Percentiles rank a stretch among this genome's conserved stretches.
These are phyloP conservation scores for Fusarium tricinctum DNA, from an alignment of 2,329 filamentous ascomycete genomes.

Conservation along the genomic window DNA sequence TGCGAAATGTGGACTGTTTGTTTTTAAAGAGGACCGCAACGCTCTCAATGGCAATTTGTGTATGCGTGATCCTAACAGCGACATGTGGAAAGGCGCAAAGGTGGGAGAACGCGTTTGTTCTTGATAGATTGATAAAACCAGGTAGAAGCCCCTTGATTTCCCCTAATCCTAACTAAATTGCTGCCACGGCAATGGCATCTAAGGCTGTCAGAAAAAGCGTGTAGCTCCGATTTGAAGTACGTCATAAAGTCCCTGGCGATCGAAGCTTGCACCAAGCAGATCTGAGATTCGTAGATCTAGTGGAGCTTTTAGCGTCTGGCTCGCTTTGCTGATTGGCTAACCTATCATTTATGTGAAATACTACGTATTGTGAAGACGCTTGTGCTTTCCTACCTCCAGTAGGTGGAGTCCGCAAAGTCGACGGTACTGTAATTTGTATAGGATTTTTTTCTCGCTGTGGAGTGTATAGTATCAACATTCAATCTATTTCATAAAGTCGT, in stretches of 20 bases:
- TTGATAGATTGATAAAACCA: not conserved
- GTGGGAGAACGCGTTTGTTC: not conserved
- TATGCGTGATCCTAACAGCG: constrained; percentile 3
- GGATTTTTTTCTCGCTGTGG: no score
- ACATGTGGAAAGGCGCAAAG: constrained; percentile 19
- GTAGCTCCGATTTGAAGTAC: constrained; percentile 51
- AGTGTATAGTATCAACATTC: no score
- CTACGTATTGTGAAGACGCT: not conserved
- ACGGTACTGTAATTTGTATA: no score
- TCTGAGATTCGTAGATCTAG: constrained; percentile 39
- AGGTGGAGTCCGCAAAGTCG: not conserved
- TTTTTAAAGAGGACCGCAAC: not conserved
- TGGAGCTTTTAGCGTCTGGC: constrained; percentile 7
- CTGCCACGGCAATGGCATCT: constrained; percentile 42
- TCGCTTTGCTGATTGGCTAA: constrained; percentile 17
- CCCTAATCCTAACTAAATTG: not conserved
- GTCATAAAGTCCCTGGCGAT: constrained; percentile 53
- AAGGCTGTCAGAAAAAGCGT: constrained; percentile 36
- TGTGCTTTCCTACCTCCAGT: constrained; percentile 1
- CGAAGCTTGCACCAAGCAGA: constrained; percentile 43
- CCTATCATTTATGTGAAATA: not conserved
- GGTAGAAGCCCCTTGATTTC: not conserved
- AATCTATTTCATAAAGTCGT: no score
- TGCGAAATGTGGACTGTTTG: not conserved
- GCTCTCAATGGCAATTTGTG: not conserved